Evolutionary conservation across 1,139 yeast species (phyloP).

Genomic region (Suhomyces anneliseae): DNA sequence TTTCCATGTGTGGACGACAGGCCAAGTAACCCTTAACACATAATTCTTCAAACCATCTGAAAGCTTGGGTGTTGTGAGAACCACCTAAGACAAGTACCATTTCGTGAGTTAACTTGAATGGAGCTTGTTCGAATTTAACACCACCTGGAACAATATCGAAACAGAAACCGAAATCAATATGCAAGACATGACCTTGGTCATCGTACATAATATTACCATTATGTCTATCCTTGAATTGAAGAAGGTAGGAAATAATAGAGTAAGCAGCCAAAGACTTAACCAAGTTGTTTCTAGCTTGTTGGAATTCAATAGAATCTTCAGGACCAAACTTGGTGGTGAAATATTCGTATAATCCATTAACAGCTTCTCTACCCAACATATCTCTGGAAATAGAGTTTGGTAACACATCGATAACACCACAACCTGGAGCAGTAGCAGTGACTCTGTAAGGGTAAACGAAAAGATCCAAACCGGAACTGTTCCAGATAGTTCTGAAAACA

Average conservation of each 20-base stretch:
- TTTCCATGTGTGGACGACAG: constrained; percentile 85
- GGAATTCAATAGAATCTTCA: constrained; percentile 85
- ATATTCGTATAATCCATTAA: constrained; percentile 92
- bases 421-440: constrained; percentile 98
- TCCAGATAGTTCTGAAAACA: constrained; percentile 89
- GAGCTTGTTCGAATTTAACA: constrained; percentile 95
- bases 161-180: constrained; percentile 97
- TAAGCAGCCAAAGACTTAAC: constrained; percentile 95
- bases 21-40: constrained; percentile 92
- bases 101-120: constrained; percentile 93
- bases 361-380: constrained; percentile 98
- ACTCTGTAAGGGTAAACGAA: constrained; percentile 93
- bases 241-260: constrained; percentile 84
- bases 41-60: constrained; percentile 90
- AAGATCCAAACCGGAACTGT: constrained; percentile 80
- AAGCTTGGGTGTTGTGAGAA: constrained; percentile 77
- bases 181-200: constrained; percentile 89
- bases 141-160: constrained; percentile 99
- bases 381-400: constrained; percentile 96
- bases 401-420: constrained; percentile 97
- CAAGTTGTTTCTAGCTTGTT: constrained; percentile 87
- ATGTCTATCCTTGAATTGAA: constrained; percentile 97
- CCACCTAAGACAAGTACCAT: constrained; percentile 98
- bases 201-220: constrained; percentile 99
- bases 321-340: constrained; percentile 92